Conservation (phyloP, 2,329 filamentous ascomycete species). For the Diplocarpon mali region DNA sequence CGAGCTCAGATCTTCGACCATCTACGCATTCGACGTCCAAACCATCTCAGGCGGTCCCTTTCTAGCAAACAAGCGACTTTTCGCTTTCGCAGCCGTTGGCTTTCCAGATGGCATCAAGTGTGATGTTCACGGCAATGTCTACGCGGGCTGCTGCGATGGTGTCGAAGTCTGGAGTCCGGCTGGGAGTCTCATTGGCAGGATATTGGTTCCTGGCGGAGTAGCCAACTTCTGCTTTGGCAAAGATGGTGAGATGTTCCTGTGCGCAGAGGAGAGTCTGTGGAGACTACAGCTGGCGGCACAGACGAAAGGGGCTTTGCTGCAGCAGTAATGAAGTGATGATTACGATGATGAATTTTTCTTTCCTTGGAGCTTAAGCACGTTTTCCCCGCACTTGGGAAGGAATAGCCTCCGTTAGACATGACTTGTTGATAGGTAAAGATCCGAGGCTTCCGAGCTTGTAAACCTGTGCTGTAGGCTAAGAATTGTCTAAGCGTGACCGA, state of each 20-base stretch:
- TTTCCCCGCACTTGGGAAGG: too few species aligned
- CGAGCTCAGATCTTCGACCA: conserved; percentile 5
- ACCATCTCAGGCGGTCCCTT: conserved; percentile 30
- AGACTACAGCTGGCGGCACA: conserved; percentile 28
- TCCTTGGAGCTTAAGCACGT: too few species aligned
- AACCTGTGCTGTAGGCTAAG: too few species aligned
- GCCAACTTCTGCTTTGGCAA: conserved; percentile 39
- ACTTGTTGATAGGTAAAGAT: too few species aligned
- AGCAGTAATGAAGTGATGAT: too few species aligned
- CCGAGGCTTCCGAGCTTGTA: too few species aligned
- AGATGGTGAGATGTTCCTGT: conserved; percentile 34
- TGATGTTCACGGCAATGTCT: conserved; percentile 45
- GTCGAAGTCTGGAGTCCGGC: conserved; percentile 38
- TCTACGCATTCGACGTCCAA: conserved; percentile 38
- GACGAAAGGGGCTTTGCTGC: conserved; percentile 24
- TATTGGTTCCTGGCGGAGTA: conserved; percentile 32
- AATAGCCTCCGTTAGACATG: too few species aligned
- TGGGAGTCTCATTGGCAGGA: conserved; percentile 35
- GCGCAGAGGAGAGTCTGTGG: conserved; percentile 37
- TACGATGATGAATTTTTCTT: too few species aligned
- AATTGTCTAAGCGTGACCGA: too few species aligned
- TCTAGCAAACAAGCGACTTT: conserved; percentile 38
- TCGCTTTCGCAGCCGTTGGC: conserved; percentile 37
- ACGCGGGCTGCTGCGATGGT: conserved; percentile 37
- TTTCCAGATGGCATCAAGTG: conserved; percentile 38